Conservation (phyloP, 495 filamentous ascomycete genomes). For the Evansstolkia leycettana region DNA sequence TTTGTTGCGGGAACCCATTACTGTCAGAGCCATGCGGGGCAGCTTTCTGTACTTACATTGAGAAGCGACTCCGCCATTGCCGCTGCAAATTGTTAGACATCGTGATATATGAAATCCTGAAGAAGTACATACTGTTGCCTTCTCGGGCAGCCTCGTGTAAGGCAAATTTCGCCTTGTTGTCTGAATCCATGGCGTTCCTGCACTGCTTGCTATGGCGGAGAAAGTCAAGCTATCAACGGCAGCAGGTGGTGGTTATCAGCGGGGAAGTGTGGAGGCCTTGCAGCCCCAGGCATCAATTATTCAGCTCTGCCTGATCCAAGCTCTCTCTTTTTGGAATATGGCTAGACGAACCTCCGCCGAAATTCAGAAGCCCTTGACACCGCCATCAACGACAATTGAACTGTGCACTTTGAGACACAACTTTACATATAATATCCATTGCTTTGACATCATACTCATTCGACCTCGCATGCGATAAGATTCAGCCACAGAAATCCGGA, state of each 20-base stretch:
- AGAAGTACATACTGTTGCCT: constrained; percentile 55
- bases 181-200: constrained; percentile 29
- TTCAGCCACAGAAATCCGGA: constrained; percentile 1
- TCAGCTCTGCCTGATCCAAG: no score
- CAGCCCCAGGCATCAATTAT: constrained; percentile 19
- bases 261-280: background rate
- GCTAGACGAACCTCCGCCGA: constrained; percentile 7
- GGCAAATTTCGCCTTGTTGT: constrained; percentile 51
- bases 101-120: background rate
- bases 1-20: no score
- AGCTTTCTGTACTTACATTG: constrained; percentile 38
- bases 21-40: constrained; percentile 16
- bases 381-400: no score
- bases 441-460: no score
- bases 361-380: background rate
- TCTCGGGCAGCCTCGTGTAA: constrained; percentile 85
- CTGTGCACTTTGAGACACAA: no score
- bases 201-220: background rate
- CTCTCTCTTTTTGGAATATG: no score
- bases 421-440: no score
- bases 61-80: constrained; percentile 63
- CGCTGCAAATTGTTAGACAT: constrained; percentile 26
- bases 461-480: no score
- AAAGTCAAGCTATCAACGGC: constrained; percentile 10
- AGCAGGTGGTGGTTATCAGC: background rate